These are phyloP conservation scores for Ophiobolus disseminans DNA, from an alignment of 2,329 filamentous ascomycete genomes.

Conservation along the genomic window DNA sequence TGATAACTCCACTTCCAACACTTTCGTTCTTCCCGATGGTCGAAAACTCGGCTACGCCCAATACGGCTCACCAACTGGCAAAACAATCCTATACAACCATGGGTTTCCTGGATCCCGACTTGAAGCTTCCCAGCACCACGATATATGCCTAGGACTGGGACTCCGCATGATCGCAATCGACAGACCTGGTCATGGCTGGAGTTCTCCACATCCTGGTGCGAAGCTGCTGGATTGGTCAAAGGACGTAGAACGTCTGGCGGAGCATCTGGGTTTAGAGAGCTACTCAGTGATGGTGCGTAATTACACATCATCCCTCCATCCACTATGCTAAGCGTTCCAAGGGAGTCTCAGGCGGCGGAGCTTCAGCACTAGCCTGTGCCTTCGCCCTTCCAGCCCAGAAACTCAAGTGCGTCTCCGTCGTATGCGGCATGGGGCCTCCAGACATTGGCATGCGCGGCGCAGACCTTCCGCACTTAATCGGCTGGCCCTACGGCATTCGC, in stretches of 20 bases:
- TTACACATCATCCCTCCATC: neutral
- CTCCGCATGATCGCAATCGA: constrained; percentile 36
- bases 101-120: constrained; percentile 40
- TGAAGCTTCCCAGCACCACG: constrained; percentile 34
- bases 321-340: constrained; percentile 10
- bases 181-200: constrained; percentile 39
- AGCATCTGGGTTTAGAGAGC: constrained; percentile 23
- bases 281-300: constrained; percentile 36
- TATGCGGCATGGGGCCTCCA: constrained; percentile 44
- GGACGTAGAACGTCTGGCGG: constrained; percentile 31
- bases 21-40: constrained; percentile 42
- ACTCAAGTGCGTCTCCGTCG: constrained; percentile 32
- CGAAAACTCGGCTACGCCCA: constrained; percentile 47
- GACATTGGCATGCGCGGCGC: constrained; percentile 47
- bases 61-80: constrained; percentile 37
- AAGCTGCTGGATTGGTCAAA: constrained; percentile 31
- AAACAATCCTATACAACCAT: constrained; percentile 38
- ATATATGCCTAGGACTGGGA: constrained; percentile 26
- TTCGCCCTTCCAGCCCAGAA: constrained; percentile 21
- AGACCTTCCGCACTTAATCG: constrained; percentile 29
- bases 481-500: constrained; percentile 41
- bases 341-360: constrained; percentile 44
- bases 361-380: constrained; percentile 42
- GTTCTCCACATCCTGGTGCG: constrained; percentile 26
- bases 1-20: constrained; percentile 37